Conservation (phyloP, 768 basidiomycete species). For the Mycena alexandri region DNA sequence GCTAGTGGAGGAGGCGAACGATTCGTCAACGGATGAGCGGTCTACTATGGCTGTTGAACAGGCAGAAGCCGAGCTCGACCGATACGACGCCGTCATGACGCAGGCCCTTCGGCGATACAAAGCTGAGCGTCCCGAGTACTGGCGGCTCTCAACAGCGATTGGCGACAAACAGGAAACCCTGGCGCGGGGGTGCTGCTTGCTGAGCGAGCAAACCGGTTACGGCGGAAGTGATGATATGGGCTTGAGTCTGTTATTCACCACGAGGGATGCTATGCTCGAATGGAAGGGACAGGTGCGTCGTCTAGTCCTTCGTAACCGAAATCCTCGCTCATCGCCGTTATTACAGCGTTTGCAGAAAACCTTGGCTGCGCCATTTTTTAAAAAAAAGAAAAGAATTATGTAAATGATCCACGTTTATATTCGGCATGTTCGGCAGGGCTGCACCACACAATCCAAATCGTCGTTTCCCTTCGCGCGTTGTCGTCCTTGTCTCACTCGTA, state of each 20-base stretch:
- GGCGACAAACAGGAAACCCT: conserved; percentile 54
- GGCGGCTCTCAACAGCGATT: conserved; percentile 50
- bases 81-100: conserved; percentile 54
- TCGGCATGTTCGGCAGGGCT: too few relatives aligned
- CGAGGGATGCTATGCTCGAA: conserved; percentile 52
- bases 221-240: conserved; percentile 58
- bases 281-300: conserved; percentile 57
- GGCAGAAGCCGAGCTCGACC: conserved; percentile 49
- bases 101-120: conserved; percentile 55
- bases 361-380: too few relatives aligned
- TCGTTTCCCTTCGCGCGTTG: too few relatives aligned
- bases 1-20: conserved; percentile 60
- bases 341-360: too few relatives aligned
- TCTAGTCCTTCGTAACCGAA: neutral
- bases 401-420: too few relatives aligned
- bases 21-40: conserved; percentile 55
- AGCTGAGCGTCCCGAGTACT: conserved; percentile 52
- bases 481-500: too few relatives aligned
- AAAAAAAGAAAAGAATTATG: too few relatives aligned
- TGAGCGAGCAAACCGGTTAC: conserved; percentile 62
- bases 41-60: conserved; percentile 51
- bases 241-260: conserved; percentile 52
- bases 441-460: too few relatives aligned
- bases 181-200: conserved; percentile 56
- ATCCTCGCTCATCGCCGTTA: neutral